phyloP scores from a whole-genome alignment of 176 grass and related monocot species.

The Otatea glauca region DNA sequence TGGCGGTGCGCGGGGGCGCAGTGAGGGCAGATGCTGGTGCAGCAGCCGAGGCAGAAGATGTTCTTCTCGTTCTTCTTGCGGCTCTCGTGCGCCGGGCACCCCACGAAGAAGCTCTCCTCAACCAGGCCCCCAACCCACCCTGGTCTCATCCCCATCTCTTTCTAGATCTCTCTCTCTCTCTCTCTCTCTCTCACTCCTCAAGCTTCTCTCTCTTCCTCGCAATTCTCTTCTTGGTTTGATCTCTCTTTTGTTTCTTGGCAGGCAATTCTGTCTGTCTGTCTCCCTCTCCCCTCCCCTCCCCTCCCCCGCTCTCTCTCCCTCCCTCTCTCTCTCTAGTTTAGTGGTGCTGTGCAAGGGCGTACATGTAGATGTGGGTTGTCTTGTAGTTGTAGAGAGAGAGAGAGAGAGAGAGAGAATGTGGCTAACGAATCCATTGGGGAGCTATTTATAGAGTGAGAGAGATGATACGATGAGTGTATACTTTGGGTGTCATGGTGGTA shows the following conservation, averaged over 20 bases:
- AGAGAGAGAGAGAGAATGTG: not conserved
- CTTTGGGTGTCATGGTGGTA: constrained; percentile 20
- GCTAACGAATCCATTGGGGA: constrained; percentile 29
- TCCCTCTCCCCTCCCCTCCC: not conserved
- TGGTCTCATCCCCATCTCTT: constrained; percentile 61
- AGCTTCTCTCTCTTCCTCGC: not conserved
- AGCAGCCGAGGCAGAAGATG: constrained; percentile 91
- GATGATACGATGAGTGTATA: not conserved
- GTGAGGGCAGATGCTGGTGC: constrained; percentile 82
- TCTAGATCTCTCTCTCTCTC: not conserved
- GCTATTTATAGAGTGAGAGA: constrained; percentile 41
- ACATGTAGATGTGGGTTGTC: constrained; percentile 48
- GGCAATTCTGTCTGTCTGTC: constrained; percentile 46
- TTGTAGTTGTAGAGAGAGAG: not conserved
- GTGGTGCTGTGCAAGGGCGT: constrained; percentile 35
- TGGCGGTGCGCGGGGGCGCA: constrained; percentile 62
- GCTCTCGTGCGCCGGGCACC: constrained; percentile 63
- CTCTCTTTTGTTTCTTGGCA: constrained; percentile 47
- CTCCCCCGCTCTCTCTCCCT: not conserved
- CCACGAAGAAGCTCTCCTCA: constrained; percentile 88
- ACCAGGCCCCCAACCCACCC: constrained; percentile 68
- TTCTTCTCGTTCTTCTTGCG: constrained; percentile 93
- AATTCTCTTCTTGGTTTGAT: constrained; percentile 46
- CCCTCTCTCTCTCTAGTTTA: not conserved
- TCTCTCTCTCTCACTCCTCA: not conserved